Evolutionary conservation across 441 rosid species (phyloP), one percentile per base, ranked within the genome.

Genomic region (Mallotus repandus): DNA sequence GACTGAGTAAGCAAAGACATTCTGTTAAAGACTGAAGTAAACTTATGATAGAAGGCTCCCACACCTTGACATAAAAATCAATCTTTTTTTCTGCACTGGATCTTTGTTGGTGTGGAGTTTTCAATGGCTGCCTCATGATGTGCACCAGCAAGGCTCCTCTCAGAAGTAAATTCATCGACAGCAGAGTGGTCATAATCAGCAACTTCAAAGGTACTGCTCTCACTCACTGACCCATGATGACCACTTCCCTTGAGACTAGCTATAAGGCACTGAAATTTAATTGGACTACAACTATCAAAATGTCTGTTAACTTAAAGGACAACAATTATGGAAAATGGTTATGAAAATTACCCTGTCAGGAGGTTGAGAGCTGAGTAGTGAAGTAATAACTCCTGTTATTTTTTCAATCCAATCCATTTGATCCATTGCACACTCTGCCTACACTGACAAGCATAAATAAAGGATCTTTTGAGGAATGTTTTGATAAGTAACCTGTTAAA

Each of bases 361-460:
- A 72, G 91, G 92, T 82, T 92, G 99, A 63, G 97, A 94, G 80
- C 99, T 97, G 66, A 94, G 99, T 61, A 97, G 86, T 57, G 99
- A 94, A 48, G 99, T 93, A 85, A 97, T 97, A 82, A 97, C 99
- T 79, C 99, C 99, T 0, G 97, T 94, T 82, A 94, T 94, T 87
- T 97, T 97, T 76, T 97, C 99, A 78, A 97, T 90, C 99, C 99
- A 94, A 81, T 97, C 99, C 97, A 87, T 97, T 84, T 94, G 99
- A 86, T 97, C 99, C 55, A 88, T 84, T 49, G 93, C 96, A 79
- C 99, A 92, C 85, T 97, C 99, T 81, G 98, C 99, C 98, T 97
- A 97, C 92, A 85, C 92, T 85, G 94, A 92, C 98, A 84, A 86
- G 87, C 81, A 84, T 48, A 84, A 84, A 76, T 75, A 78, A 83